phyloP scores from a whole-genome alignment of 2,329 filamentous ascomycete species.

The Sporothrix phasma region DNA sequence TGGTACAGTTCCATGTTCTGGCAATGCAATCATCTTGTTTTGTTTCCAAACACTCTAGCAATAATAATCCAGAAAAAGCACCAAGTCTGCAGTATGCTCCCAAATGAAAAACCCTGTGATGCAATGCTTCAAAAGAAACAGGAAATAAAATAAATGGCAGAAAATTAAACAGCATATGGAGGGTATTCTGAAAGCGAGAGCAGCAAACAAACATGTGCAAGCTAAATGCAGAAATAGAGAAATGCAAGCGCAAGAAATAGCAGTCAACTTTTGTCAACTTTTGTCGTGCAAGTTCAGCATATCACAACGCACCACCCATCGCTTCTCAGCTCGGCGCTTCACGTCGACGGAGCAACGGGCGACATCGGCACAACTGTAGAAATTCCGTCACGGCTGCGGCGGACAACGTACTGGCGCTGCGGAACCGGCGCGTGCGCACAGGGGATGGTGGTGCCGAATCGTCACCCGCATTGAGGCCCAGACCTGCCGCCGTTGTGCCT shows the following conservation, averaged over 20 bases:
- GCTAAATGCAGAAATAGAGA: not conserved
- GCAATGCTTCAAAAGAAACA: not conserved
- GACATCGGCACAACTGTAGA: not conserved
- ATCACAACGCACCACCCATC: not conserved
- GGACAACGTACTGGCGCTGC: conserved; percentile 12
- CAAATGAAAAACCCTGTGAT: not conserved
- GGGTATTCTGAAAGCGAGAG: conserved; percentile 2
- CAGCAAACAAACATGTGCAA: not conserved
- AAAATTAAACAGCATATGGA: not conserved
- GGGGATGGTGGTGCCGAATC: conserved; percentile 3
- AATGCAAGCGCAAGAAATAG: not conserved
- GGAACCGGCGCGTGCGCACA: conserved; percentile 10
- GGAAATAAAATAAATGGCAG: not conserved
- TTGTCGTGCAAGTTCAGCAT: conserved; percentile 1
- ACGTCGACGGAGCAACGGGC: not conserved
- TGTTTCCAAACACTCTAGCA: not conserved
- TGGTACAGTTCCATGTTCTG: too few relatives aligned
- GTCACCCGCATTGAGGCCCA: not conserved
- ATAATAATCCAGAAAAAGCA: not conserved
- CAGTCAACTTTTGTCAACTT: not conserved
- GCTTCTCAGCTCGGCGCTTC: not conserved
- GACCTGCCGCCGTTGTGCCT: not conserved
- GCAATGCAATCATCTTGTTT: not conserved
- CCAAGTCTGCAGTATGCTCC: not conserved
- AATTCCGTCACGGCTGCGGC: not conserved